These are phyloP conservation scores for Lotus japonicus DNA, from an alignment of 306 rosid genomes.

Conservation along the genomic window DNA sequence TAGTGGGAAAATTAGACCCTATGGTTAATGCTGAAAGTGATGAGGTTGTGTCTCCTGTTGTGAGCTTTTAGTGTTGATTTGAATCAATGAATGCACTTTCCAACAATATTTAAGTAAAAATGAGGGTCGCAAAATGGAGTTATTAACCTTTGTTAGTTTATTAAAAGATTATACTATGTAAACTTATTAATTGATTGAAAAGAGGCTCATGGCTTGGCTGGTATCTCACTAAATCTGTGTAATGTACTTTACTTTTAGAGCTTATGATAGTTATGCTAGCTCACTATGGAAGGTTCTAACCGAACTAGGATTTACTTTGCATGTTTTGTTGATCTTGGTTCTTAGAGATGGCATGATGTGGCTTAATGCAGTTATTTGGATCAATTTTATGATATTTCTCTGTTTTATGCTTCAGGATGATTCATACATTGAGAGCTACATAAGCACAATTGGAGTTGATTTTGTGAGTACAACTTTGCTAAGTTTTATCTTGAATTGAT, in stretches of 20 bases:
- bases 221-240: background rate
- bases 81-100: background rate
- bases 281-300: background rate
- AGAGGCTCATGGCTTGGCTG: background rate
- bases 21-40: background rate
- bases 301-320: background rate
- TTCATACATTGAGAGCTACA: slow-evolving; percentile 92
- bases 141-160: background rate
- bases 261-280: background rate
- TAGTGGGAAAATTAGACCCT: background rate
- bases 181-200: background rate
- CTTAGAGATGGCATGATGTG: background rate
- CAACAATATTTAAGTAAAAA: background rate
- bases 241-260: background rate
- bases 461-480: slow-evolving; percentile 55
- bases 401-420: slow-evolving; percentile 56
- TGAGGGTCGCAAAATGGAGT: background rate
- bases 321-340: slow-evolving; percentile 2
- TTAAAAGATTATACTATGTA: background rate
- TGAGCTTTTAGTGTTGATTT: background rate
- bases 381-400: background rate
- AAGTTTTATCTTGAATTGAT: background rate
- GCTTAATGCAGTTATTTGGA: background rate
- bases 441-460: slow-evolving; percentile 97
- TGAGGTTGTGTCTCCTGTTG: background rate